Evolutionary conservation across 78 protist genomes (phyloP).

Genomic region (Protostelium mycophagum): DNA sequence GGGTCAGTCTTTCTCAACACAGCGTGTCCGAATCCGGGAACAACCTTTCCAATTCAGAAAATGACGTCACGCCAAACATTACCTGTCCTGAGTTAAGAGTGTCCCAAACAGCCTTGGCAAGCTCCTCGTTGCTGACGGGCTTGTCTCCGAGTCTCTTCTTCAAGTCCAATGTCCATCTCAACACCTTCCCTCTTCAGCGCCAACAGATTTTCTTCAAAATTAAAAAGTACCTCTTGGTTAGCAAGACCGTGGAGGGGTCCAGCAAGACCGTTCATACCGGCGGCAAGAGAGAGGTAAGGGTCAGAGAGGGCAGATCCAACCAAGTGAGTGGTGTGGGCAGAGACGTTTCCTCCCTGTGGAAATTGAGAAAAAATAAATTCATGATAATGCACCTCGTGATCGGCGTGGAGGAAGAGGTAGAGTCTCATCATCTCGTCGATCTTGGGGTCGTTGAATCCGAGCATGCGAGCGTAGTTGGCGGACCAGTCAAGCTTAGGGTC

Average conservation of each 20-base stretch:
- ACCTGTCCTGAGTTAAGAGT: slow-evolving; percentile 87
- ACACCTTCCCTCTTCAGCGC: not conserved
- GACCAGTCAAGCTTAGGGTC: slow-evolving; percentile 81
- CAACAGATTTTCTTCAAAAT: not conserved
- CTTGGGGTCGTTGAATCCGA: slow-evolving; percentile 75
- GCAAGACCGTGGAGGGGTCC: slow-evolving; percentile 98
- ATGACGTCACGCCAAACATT: not conserved
- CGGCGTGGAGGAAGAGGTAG: slow-evolving; percentile 93
- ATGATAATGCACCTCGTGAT: slow-evolving; percentile 75
- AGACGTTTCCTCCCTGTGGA: slow-evolving; percentile 81
- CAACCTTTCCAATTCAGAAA: slow-evolving; percentile 41
- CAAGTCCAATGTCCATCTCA: slow-evolving; percentile 37
- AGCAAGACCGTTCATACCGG: slow-evolving; percentile 93
- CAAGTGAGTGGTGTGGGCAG: slow-evolving; percentile 95
- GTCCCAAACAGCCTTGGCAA: slow-evolving; percentile 83
- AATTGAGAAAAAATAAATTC: not conserved
- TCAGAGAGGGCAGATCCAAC: slow-evolving; percentile 97
- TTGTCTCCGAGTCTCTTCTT: slow-evolving; percentile 38
- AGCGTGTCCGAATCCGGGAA: slow-evolving; percentile 98
- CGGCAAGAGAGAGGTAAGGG: slow-evolving; percentile 91
- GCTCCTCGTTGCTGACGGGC: slow-evolving; percentile 55
- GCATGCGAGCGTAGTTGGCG: slow-evolving; percentile 78
- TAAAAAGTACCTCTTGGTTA: slow-evolving; percentile 89
- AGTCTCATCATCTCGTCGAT: slow-evolving; percentile 93
- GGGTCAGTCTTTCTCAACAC: slow-evolving; percentile 93